Evolutionary conservation across 2,329 filamentous ascomycete species (phyloP), one percentile per base, ranked within the genome.

Genomic region (Aureobasidium namibiae): DNA sequence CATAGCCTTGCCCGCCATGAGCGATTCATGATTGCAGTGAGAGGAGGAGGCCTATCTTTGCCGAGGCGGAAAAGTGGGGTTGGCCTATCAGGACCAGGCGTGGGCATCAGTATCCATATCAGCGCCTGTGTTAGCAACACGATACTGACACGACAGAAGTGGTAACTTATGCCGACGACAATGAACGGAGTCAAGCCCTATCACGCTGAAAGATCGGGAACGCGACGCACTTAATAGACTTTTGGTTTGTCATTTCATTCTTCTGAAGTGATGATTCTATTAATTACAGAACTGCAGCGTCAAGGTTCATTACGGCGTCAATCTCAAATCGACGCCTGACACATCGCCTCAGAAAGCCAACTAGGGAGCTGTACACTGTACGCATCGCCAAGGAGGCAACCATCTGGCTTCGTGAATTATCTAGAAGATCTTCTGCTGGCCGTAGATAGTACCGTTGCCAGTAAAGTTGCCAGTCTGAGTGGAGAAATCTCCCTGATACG

Each of bases 401-500:
- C 16, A 46, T 4, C 24, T 21, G 23, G 24, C 24, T 26, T 41
- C n/a, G 10, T 24, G 34, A 29, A 14, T 41, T 21, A 7, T 41
- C 36, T 53, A 53, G 24, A 31, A 53, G 3, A 53, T 29, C 36
- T 41, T 29, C 36, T 41, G 14, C 36, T 53, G 34, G 36, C 23
- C 49, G 14, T 58, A 58, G 44, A 58, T 58, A 8, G 56, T 36
- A 18, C 41, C 61, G 14, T 45, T 61, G 16, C 62, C 62, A 26
- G 62, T 63, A 33, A 65, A 67, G 61, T 68, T 63, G n/a, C 68
- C 69, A 31, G 46, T 66, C 63, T 70, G 68, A n/a, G 69, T 71
- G 36, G 71, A 72, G 42, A 73, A 73, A 59, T 71, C 68, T 6
- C 65, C 67, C 4, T 63, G 54, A 56, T 72, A 72, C 1, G 66